Percentiles rank a stretch among this genome's conserved stretches.
phyloP scores from a whole-genome alignment of 1,284 basidiomycete species.

The Amylostereum chailletii region DNA sequence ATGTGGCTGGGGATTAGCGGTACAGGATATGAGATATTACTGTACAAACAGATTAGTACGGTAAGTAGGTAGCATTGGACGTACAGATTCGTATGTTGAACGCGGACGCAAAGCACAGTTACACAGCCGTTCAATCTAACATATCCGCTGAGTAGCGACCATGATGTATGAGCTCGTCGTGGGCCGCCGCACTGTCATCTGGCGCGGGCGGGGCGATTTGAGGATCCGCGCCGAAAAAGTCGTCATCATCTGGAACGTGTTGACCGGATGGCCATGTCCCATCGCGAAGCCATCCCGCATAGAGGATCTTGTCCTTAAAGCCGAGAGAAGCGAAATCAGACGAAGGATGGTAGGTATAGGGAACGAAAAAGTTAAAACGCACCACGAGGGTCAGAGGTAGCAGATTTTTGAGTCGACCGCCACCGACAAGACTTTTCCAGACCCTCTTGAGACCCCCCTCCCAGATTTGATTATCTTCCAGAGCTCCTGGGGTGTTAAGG shows the following conservation, averaged over 20 bases:
- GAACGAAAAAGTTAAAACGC: slow-evolving; percentile 20
- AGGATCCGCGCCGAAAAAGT: slow-evolving; percentile 15
- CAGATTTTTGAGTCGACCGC: slow-evolving; percentile 44
- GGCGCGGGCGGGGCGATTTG: background rate
- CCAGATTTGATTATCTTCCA: slow-evolving; percentile 49
- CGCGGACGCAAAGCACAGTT: too few species aligned
- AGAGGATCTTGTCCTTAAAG: slow-evolving; percentile 55
- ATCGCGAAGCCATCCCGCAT: slow-evolving; percentile 66
- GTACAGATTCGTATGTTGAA: too few species aligned
- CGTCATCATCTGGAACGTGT: slow-evolving; percentile 49
- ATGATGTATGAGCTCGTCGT: too few species aligned
- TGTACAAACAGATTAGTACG: too few species aligned
- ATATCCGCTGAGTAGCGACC: too few species aligned
- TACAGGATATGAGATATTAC: too few species aligned
- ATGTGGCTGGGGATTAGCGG: too few species aligned
- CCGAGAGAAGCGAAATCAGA: background rate
- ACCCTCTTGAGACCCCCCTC: slow-evolving; percentile 45
- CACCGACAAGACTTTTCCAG: slow-evolving; percentile 52
- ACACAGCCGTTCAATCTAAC: too few species aligned
- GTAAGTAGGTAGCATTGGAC: too few species aligned
- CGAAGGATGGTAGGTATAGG: slow-evolving; percentile 6
- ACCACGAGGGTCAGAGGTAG: slow-evolving; percentile 59
- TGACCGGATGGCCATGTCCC: slow-evolving; percentile 63
- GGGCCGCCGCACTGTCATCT: background rate
- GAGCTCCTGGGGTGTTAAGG: slow-evolving; percentile 36